phyloP scores from a whole-genome alignment of 805 yeast species.

The Crinitomyces ghanaensis region DNA sequence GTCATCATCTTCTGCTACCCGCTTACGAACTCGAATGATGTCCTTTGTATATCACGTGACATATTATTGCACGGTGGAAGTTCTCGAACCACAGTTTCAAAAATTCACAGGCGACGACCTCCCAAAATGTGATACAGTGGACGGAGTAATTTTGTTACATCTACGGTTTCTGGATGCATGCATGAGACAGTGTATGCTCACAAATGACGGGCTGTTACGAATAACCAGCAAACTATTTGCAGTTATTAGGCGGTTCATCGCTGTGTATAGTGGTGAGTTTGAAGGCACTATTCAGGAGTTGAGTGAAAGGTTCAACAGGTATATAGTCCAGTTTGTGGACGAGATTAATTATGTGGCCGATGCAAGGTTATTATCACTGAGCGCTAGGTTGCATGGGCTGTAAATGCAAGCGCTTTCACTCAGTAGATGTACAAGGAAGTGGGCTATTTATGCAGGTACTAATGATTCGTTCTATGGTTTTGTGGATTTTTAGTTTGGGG shows the following conservation, averaged over 20 bases:
- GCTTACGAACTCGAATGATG: slow-evolving; percentile 38
- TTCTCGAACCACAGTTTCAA: slow-evolving; percentile 45
- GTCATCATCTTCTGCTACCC: slow-evolving; percentile 14
- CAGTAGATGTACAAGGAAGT: too few species aligned
- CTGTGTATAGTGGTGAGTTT: slow-evolving; percentile 14
- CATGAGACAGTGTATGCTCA: slow-evolving; percentile 54
- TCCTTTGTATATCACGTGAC: slow-evolving; percentile 44
- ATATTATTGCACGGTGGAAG: slow-evolving; percentile 44
- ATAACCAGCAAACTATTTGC: slow-evolving; percentile 32
- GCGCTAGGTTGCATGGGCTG: too few species aligned
- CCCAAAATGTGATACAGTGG: slow-evolving; percentile 29
- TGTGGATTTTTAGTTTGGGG: too few species aligned
- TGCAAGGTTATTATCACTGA: too few species aligned
- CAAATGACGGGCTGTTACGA: slow-evolving; percentile 43
- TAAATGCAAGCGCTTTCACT: too few species aligned
- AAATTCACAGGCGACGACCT: slow-evolving; percentile 26
- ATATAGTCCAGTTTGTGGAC: slow-evolving; percentile 32
- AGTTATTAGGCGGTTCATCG: slow-evolving; percentile 9
- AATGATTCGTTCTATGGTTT: too few species aligned
- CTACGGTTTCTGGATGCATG: slow-evolving; percentile 51
- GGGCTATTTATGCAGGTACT: too few species aligned
- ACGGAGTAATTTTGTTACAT: slow-evolving; percentile 34
- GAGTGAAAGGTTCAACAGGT: slow-evolving; percentile 29
- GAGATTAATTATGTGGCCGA: slow-evolving; percentile 28
- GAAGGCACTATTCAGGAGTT: slow-evolving; percentile 17